phyloP scores from a whole-genome alignment of 768 basidiomycete species.

The Tricholoma furcatifolium region DNA sequence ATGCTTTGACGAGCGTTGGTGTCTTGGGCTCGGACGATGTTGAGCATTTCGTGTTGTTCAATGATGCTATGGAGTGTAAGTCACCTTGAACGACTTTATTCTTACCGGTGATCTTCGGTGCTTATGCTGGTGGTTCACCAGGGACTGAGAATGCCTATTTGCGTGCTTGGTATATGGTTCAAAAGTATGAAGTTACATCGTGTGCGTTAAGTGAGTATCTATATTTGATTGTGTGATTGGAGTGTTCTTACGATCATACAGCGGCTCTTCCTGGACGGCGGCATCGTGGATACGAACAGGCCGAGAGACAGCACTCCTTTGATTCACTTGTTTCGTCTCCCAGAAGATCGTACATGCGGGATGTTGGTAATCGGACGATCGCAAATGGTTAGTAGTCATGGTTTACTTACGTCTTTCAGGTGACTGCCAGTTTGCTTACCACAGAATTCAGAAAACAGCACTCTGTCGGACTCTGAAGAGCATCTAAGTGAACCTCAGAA shows the following conservation, averaged over 20 bases:
- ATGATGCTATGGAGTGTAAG: constrained; percentile 92
- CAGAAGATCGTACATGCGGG: constrained; percentile 61
- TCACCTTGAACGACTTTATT: constrained; percentile 7
- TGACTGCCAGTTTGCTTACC: background rate
- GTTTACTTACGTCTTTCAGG: too few species aligned
- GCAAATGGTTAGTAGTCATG: constrained; percentile 43
- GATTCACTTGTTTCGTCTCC: constrained; percentile 63
- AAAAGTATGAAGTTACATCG: constrained; percentile 50
- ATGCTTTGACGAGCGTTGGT: constrained; percentile 75
- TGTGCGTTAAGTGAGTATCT: constrained; percentile 41
- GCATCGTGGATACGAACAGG: constrained; percentile 43
- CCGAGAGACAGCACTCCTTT: constrained; percentile 31
- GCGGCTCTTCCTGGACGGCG: constrained; percentile 60
- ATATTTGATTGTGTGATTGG: background rate
- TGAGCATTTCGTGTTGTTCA: constrained; percentile 78
- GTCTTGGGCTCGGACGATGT: constrained; percentile 77
- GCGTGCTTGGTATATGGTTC: constrained; percentile 71
- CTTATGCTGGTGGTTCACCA: constrained; percentile 12
- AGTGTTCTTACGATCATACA: constrained; percentile 5
- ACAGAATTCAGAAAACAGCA: constrained; percentile 24
- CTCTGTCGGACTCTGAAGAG: constrained; percentile 26
- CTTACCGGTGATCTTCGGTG: background rate
- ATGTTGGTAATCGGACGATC: constrained; percentile 72
- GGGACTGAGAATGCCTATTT: constrained; percentile 96
- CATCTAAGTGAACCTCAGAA: constrained; percentile 60